Evolutionary conservation across 805 yeast genomes (phyloP).

Genomic region (Pichia ethanolica): DNA sequence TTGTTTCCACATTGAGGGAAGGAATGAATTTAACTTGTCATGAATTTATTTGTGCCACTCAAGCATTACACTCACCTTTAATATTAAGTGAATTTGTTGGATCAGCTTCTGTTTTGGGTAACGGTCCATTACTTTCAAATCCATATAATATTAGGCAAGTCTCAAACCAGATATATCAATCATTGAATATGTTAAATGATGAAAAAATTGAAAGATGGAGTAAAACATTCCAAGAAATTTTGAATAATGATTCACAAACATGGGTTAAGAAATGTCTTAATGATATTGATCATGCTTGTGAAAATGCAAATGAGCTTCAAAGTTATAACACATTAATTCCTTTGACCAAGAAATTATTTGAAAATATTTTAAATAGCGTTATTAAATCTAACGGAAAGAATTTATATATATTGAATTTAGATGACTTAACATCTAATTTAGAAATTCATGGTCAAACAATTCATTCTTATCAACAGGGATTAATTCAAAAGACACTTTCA

Average conservation of each 20-base stretch:
- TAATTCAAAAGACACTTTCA: conserved; percentile 47
- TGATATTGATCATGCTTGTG: conserved; percentile 46
- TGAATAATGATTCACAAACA: conserved; percentile 57
- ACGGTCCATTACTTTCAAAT: conserved; percentile 71
- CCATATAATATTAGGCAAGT: conserved; percentile 82
- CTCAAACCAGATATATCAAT: conserved; percentile 52
- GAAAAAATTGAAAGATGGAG: conserved; percentile 61
- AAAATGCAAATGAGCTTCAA: conserved; percentile 23
- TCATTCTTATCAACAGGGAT: conserved; percentile 52
- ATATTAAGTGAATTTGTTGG: conserved; percentile 92
- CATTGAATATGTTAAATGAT: conserved; percentile 56
- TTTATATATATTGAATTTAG: conserved; percentile 47
- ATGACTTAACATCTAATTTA: conserved; percentile 32
- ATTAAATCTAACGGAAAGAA: conserved; percentile 27
- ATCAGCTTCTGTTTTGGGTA: conserved; percentile 67
- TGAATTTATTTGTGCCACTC: conserved; percentile 76
- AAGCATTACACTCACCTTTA: conserved; percentile 67
- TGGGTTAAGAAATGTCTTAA: conserved; percentile 63
- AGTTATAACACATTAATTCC: conserved; percentile 17
- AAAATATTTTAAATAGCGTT: conserved; percentile 24
- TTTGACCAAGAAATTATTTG: conserved; percentile 29
- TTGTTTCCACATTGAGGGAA: conserved; percentile 88
- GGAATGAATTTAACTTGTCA: conserved; percentile 97
- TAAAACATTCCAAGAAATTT: conserved; percentile 48
- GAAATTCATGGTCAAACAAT: conserved; percentile 30